phyloP scores from a whole-genome alignment of 2,329 filamentous ascomycete genomes.

The Amylocarpus encephaloides region DNA sequence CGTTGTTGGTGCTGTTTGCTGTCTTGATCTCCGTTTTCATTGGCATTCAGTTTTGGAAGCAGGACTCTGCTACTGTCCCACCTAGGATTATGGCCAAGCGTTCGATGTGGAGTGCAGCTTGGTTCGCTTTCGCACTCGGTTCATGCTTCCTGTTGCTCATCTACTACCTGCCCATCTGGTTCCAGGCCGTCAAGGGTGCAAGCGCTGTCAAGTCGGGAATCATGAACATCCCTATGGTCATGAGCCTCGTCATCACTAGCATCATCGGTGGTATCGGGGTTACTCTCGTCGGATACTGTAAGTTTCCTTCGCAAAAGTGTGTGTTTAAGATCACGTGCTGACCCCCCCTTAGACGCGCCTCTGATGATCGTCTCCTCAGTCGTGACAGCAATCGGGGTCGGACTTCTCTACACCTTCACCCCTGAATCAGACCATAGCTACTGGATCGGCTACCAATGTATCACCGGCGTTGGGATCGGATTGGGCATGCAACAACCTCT shows the following conservation, averaged over 20 bases:
- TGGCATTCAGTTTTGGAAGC: conserved; percentile 11
- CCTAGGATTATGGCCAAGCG: conserved; percentile 37
- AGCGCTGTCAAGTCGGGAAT: conserved; percentile 24
- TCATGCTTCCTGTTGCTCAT: conserved; percentile 36
- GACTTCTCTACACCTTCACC: conserved; percentile 47
- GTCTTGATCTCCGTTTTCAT: conserved; percentile 8
- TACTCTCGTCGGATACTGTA: conserved; percentile 20
- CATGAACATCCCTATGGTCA: conserved; percentile 32
- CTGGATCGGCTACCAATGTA: conserved; percentile 52
- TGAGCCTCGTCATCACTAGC: conserved; percentile 26
- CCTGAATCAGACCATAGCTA: conserved; percentile 39
- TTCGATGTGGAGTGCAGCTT: conserved; percentile 30
- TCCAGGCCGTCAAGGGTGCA: conserved; percentile 37
- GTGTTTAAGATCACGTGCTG: not conserved
- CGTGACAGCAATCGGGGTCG: conserved; percentile 37
- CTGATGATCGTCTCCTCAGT: conserved; percentile 13
- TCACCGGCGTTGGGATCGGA: conserved; percentile 49
- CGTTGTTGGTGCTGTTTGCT: conserved; percentile 11
- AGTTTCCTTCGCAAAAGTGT: not conserved
- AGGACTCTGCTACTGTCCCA: conserved; percentile 15
- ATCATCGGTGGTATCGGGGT: conserved; percentile 28
- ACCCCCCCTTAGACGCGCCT: conserved; percentile 4
- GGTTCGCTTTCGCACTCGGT: conserved; percentile 23
- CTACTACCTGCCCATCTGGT: conserved; percentile 44
- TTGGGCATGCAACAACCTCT: conserved; percentile 41